A percentile compares a stretch with the other conserved stretches of the same genome.
These are phyloP conservation scores for Solanum rostratum DNA, from an alignment of 257 asterid genomes.

Conservation along the genomic window DNA sequence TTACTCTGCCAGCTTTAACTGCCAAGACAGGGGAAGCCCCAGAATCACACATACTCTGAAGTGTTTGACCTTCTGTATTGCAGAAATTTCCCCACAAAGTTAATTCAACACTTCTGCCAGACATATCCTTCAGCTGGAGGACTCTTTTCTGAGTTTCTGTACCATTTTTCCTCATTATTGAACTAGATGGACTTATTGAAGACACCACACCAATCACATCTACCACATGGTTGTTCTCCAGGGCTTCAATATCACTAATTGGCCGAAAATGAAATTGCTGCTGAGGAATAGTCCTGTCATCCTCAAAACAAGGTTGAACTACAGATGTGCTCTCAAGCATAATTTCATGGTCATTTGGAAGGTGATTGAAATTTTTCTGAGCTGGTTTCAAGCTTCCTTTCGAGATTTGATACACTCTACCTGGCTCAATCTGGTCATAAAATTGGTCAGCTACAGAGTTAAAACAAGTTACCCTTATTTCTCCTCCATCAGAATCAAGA, in stretches of 20 bases:
- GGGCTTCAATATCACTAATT: slow-evolving; percentile 59
- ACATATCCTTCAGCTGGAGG: slow-evolving; percentile 79
- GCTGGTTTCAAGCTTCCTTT: slow-evolving; percentile 64
- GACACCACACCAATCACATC: slow-evolving; percentile 78
- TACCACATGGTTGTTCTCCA: slow-evolving; percentile 51
- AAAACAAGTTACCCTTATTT: slow-evolving; percentile 90
- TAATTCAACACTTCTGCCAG: slow-evolving; percentile 88
- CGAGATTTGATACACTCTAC: slow-evolving; percentile 64
- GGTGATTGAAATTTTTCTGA: slow-evolving; percentile 69
- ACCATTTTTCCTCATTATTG: slow-evolving; percentile 76
- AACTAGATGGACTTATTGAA: slow-evolving; percentile 57
- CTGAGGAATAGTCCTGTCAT: slow-evolving; percentile 59
- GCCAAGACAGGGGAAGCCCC: slow-evolving; percentile 77
- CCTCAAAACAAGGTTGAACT: slow-evolving; percentile 63
- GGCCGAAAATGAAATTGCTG: slow-evolving; percentile 75
- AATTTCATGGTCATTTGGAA: slow-evolving; percentile 73
- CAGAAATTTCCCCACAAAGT: slow-evolving; percentile 90
- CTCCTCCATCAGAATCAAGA: slow-evolving; percentile 87
- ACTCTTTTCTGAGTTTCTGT: slow-evolving; percentile 69
- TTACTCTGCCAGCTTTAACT: slow-evolving; percentile 66
- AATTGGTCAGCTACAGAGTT: slow-evolving; percentile 80
- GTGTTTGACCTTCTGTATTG: slow-evolving; percentile 74
- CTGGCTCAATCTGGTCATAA: slow-evolving; percentile 54
- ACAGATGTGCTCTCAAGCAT: slow-evolving; percentile 56
- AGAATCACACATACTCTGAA: slow-evolving; percentile 68